Base-by-base conservation (phyloP, 805 yeast species). In the Kodamaea lidongshanica region DNA sequence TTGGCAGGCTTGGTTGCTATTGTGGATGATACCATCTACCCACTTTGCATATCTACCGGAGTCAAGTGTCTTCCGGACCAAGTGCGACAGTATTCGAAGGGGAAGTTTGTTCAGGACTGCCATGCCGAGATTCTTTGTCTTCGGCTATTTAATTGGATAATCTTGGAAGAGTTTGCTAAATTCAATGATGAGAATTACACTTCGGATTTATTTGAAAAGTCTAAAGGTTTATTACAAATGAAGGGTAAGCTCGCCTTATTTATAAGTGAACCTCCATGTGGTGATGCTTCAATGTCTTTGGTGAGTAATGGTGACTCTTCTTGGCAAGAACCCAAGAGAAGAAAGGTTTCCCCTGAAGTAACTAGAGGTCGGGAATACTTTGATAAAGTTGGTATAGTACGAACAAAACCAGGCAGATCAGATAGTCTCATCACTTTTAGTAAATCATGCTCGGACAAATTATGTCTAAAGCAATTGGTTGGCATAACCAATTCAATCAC, bases 361-460 rank as follows among this genome's bases (percentile, higher is more conserved):
- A 28, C 39, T 3, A 50, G 95, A 44, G 96, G 96, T 0, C 53
- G 94, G 22, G 70, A 69, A 19, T 62, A 73, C 48, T 79, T 73
- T 40, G 57, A 56, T 10, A 44, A 56, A 12, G 54, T 67, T 2
- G 95, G 95, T 0, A 54, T 61, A 6, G 87, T 89, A 1, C 64
- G 98, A 39, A 88, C 97, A 0, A 89, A 92, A 48, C 98, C 97
- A 0, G 98, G 98, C 2, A 54, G 97, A 29, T 51, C 65, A 16
- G 97, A 92, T 49, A 80, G 96, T 3, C 68, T 70, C 2, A 39
- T 75, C 4, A 72, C 94, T 0, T 53, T 70, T 28, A 82, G 94
- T 17, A 89, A 87, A 51, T 84, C 95, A 1, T 89, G 97, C 50
- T 76, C 94, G 1, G 97, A 89, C 51, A 89, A 89, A 46, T 52